Base-by-base conservation (phyloP, 768 basidiomycete genomes). In the Rhodotorula paludigena region DNA sequence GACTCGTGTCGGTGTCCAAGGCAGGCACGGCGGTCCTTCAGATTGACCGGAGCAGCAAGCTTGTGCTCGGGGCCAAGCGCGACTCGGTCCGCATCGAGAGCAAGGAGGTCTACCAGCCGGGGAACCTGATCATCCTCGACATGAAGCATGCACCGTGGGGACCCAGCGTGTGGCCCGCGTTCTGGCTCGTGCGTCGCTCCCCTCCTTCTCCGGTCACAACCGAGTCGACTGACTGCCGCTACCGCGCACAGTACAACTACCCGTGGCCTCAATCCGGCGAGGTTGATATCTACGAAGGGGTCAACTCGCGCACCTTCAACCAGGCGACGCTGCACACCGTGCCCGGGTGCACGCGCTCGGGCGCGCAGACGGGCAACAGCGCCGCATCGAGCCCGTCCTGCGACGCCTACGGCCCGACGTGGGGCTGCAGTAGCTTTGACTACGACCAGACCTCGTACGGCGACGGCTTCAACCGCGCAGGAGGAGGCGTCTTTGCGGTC, bases 181-280 rank as follows among this genome's bases (percentile, higher is more conserved):
- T 59, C 36, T 68, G 67, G 67, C 47, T 42, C 33, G 58, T 60
- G 45, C 30, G 60, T 39, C 36, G 23, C 3, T 23, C 5, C 41
- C 30, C 56, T n/a, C 12, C 5, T 6, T 45, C 56, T 33, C 5
- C 16, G 12, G n/a, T 9, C 20, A 25, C 25, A 25, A 11, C 25
- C 18, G 28, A 23, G 7, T 10, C 2, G 8, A n/a, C 15, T 28
- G 4, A 16, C 33, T 16, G 14, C 6, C 25, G 10, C 12, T 8
- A 12, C n/a, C 44, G 5, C 23, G 2, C 14, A 15, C n/a, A 48
- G 47, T 42, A 41, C 38, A 52, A 51, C 59, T 51, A 38, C 33
- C 59, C 58, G 1, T 48, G 60, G 86, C 86, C 86, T 0, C 49
- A 78, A 5, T 83, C 83, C n/a, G 77, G 76, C 47, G 73, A 77